These are phyloP conservation scores for Pleurostoma richardsiae DNA, from an alignment of 2,329 filamentous ascomycete species.

Conservation along the genomic window DNA sequence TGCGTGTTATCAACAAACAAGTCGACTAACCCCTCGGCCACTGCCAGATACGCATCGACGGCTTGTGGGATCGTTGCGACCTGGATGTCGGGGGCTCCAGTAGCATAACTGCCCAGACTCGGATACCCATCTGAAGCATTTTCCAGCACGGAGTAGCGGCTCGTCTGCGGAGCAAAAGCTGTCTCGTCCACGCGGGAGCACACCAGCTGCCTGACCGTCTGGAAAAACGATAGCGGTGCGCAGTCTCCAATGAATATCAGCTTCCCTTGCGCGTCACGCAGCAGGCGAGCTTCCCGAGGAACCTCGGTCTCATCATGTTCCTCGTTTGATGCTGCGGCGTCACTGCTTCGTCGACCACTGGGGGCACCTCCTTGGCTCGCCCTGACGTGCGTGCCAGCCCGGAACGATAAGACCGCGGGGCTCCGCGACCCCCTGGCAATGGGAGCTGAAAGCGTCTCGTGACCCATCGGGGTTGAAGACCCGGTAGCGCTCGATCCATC, in stretches of 20 bases:
- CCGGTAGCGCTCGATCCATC: too few species aligned
- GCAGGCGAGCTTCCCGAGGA: conserved; percentile 44
- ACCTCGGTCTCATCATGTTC: conserved; percentile 46
- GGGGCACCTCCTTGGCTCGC: neutral
- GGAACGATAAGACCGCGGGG: too few species aligned
- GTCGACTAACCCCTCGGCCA: conserved; percentile 41
- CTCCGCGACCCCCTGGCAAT: too few species aligned
- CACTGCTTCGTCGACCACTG: conserved; percentile 17
- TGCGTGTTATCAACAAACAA: conserved; percentile 34
- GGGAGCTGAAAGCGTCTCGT: too few species aligned
- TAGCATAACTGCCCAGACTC: too few species aligned
- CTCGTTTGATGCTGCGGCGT: conserved; percentile 14
- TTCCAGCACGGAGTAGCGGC: conserved; percentile 43
- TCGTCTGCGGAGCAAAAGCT: conserved; percentile 46
- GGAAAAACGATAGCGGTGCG: conserved; percentile 50
- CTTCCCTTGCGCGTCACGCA: conserved; percentile 48
- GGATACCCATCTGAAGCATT: conserved; percentile 21
- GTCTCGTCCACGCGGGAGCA: conserved; percentile 40
- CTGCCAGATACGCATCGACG: conserved; percentile 29
- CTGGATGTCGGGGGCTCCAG: conserved; percentile 26
- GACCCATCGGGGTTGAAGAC: too few species aligned
- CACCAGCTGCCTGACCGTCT: conserved; percentile 48
- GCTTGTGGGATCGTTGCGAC: conserved; percentile 18
- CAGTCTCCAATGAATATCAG: conserved; percentile 53
- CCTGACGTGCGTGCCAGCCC: too few species aligned